Evolutionary conservation across 768 basidiomycete genomes (phyloP).

Genomic region (Lactarius sp.): DNA sequence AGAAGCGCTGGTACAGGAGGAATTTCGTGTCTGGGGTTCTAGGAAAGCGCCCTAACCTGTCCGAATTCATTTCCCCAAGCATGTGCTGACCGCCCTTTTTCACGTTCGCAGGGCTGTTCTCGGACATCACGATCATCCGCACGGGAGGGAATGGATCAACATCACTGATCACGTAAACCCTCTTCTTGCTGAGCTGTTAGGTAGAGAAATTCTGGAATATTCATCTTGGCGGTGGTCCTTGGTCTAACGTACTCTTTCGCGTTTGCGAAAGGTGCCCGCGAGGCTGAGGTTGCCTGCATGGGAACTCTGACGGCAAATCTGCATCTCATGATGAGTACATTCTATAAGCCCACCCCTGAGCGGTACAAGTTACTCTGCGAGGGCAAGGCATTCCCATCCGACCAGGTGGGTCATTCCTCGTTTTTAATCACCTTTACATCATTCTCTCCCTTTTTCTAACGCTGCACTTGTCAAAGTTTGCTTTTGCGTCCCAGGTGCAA

Average conservation of each 20-base stretch:
- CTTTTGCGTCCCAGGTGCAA: conserved; percentile 86
- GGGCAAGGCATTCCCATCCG: conserved; percentile 91
- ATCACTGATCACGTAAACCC: conserved; percentile 69
- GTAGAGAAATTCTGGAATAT: conserved; percentile 39
- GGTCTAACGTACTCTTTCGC: conserved; percentile 21
- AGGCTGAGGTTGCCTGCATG: conserved; percentile 93
- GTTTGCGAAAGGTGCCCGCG: conserved; percentile 62
- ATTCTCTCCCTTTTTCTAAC: neutral
- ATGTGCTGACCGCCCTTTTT: conserved; percentile 16
- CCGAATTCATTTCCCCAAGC: conserved; percentile 23
- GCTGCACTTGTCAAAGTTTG: conserved; percentile 57
- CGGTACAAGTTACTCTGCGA: conserved; percentile 96
- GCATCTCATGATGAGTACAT: conserved; percentile 90
- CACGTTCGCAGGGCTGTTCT: conserved; percentile 60
- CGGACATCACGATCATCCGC: conserved; percentile 90
- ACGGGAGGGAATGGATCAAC: conserved; percentile 75
- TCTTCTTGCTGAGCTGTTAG: conserved; percentile 75
- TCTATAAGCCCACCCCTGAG: conserved; percentile 82
- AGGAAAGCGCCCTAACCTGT: conserved; percentile 38
- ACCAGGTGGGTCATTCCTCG: conserved; percentile 58
- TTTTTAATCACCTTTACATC: neutral
- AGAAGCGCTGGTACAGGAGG: conserved; percentile 67
- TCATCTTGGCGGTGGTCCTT: neutral
- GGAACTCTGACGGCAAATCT: conserved; percentile 92
- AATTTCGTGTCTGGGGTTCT: conserved; percentile 79